Evolutionary conservation across 208 protist species (phyloP).

Genomic region (Acanthamoeba sp.): DNA sequence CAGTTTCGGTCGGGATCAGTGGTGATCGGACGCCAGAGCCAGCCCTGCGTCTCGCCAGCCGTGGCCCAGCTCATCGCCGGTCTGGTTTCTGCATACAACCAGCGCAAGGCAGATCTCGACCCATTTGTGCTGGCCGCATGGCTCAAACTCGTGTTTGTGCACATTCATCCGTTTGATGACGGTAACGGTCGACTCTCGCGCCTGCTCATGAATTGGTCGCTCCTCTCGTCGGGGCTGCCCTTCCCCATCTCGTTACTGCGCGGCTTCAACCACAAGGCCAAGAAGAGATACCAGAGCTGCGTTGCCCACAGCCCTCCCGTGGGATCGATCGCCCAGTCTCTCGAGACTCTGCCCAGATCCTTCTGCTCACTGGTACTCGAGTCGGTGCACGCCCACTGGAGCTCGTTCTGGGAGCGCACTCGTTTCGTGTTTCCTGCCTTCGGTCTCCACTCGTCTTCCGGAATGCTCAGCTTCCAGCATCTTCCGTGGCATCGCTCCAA

Average conservation of each 20-base stretch:
- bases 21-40: background rate
- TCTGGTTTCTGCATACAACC: background rate
- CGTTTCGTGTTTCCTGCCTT: background rate
- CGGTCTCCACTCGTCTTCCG: too few relatives aligned
- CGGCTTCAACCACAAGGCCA: background rate
- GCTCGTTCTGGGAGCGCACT: background rate
- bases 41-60: background rate
- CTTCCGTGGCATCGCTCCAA: too few relatives aligned
- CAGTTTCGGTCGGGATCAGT: background rate
- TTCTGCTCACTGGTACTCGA: background rate
- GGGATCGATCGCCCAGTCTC: background rate
- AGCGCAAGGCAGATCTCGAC: background rate
- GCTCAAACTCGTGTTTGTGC: slow-evolving; percentile 26
- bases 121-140: slow-evolving; percentile 10
- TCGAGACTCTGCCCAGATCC: background rate
- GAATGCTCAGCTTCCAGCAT: too few relatives aligned
- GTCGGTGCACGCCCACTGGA: background rate
- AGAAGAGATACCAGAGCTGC: slow-evolving; percentile 4
- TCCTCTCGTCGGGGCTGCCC: slow-evolving; percentile 61
- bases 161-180: slow-evolving; percentile 66
- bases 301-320: background rate
- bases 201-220: slow-evolving; percentile 19
- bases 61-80: background rate
- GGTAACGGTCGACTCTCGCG: slow-evolving; percentile 45
- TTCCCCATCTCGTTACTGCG: slow-evolving; percentile 4